Evolutionary conservation across 140 eudicot species (phyloP), one percentile per base, ranked within the genome.

Genomic region (Senecio squalidus): DNA sequence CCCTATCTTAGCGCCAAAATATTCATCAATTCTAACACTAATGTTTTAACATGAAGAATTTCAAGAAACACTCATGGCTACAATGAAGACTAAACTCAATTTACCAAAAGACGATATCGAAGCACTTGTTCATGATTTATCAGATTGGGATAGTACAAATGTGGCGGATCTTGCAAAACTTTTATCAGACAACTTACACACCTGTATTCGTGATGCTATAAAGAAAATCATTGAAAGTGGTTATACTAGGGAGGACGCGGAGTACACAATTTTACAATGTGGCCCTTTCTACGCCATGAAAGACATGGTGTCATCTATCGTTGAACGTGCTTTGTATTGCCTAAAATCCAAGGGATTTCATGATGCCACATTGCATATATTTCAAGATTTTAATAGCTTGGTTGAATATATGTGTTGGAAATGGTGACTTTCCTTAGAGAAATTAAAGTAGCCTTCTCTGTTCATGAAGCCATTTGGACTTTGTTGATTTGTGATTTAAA

Each of bases 391-490:
- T 0, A 38, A 62, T 27, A 48, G 51, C 13, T 28, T 86, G 63
- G 95, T 66, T 9, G 75, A 74, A 34, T 83, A 74, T 57, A 86
- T 79, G 66, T 80, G 36, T 27, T 83, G 40, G 95, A 86, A 69
- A 82, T 83, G 93, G 68, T 83, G 14, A 61, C 53, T 48, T 72
- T 73, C 53, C 71, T 82, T 55, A 70, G 68, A 69, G 83, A 86
- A 66, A 40, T 86, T 23, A 80, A 72, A 51, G 84, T 88, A 3
- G 43, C 50, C 30, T 64, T 86, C 6, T 64, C 83, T 17, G 39
- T 80, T 46, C 66, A 55, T 13, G 95, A 86, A 59, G 85, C 85
- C 11, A 71, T 86, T 85, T 86, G 92, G 93, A 60, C 71, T 39
- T 65, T 86, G 29, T 67, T 86, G 51, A 48, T 86, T n/a, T 71